Evolutionary conservation across 306 rosid species (phyloP).

Genomic region (Dalbergia cultrata): DNA sequence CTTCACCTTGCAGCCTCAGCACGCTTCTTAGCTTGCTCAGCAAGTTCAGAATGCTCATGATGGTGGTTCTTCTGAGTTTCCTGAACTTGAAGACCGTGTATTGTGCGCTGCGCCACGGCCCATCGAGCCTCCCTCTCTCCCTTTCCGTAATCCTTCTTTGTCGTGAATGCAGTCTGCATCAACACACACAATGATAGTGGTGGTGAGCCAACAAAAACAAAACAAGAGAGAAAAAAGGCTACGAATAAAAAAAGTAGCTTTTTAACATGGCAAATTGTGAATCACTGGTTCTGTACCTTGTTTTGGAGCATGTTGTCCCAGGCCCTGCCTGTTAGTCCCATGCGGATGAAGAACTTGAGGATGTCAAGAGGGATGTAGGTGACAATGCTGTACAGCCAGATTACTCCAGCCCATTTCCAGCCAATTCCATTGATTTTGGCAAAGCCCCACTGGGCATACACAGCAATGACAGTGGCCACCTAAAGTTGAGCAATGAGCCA

Average conservation of each 20-base stretch:
- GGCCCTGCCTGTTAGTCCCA: conserved; percentile 65
- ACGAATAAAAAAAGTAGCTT: neutral
- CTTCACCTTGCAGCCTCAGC: conserved; percentile 78
- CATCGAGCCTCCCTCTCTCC: conserved; percentile 77
- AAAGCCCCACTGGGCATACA: conserved; percentile 74
- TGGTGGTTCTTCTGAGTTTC: conserved; percentile 44
- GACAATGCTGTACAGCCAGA: conserved; percentile 75
- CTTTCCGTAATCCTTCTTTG: conserved; percentile 70
- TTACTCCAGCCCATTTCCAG: conserved; percentile 90
- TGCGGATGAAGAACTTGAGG: conserved; percentile 74
- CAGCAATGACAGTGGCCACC: conserved; percentile 82
- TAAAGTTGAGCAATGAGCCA: conserved; percentile 21
- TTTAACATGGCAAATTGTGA: neutral
- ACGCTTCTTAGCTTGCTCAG: conserved; percentile 70
- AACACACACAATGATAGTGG: conserved; percentile 5
- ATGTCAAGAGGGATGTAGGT: conserved; percentile 86
- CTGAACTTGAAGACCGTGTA: conserved; percentile 62
- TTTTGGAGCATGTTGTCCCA: conserved; percentile 63
- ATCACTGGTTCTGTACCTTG: conserved; percentile 50
- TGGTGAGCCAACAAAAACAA: neutral
- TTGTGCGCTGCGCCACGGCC: conserved; percentile 67
- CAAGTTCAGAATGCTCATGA: conserved; percentile 59
- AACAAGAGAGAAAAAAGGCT: neutral
- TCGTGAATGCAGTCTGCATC: conserved; percentile 68
- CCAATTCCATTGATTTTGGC: conserved; percentile 79